phyloP scores from a whole-genome alignment of 768 basidiomycete species.

The Amanita inopinata region DNA sequence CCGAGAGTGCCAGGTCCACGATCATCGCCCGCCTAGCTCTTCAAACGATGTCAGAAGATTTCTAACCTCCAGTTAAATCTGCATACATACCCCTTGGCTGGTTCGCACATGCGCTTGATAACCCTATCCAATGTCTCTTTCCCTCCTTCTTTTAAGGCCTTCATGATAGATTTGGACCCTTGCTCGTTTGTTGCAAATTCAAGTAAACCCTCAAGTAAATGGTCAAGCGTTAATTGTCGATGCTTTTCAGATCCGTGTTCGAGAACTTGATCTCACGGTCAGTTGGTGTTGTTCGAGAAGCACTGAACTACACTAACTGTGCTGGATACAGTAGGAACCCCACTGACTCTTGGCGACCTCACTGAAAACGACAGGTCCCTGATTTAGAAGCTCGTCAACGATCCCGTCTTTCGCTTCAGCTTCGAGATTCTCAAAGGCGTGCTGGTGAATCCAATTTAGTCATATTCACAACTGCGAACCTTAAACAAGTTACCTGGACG shows the following conservation, averaged over 20 bases:
- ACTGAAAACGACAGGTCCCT: conserved; percentile 54
- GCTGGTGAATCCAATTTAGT: conserved; percentile 28
- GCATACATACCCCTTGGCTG: conserved; percentile 59
- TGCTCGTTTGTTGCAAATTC: conserved; percentile 79
- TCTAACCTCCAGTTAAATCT: neutral
- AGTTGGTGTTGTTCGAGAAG: neutral
- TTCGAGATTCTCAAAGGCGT: conserved; percentile 81
- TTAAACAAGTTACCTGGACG: conserved; percentile 52
- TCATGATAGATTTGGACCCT: conserved; percentile 80
- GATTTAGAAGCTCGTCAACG: conserved; percentile 73
- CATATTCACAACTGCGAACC: neutral
- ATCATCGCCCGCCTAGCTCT: conserved; percentile 70
- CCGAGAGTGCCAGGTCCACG: conserved; percentile 76
- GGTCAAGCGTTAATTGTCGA: conserved; percentile 66
- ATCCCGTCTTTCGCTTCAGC: conserved; percentile 78
- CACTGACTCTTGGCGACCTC: conserved; percentile 83
- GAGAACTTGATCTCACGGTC: conserved; percentile 39
- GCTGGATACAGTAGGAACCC: conserved; percentile 83
- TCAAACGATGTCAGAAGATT: conserved; percentile 5
- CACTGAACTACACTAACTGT: conserved; percentile 42
- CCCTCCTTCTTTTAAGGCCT: conserved; percentile 79
- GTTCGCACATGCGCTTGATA: conserved; percentile 78
- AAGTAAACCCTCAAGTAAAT: conserved; percentile 64
- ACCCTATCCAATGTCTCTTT: conserved; percentile 66
- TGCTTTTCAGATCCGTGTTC: conserved; percentile 78